Evolutionary conservation across 2,329 filamentous ascomycete genomes (phyloP).

Genomic region (Apiospora koreana): DNA sequence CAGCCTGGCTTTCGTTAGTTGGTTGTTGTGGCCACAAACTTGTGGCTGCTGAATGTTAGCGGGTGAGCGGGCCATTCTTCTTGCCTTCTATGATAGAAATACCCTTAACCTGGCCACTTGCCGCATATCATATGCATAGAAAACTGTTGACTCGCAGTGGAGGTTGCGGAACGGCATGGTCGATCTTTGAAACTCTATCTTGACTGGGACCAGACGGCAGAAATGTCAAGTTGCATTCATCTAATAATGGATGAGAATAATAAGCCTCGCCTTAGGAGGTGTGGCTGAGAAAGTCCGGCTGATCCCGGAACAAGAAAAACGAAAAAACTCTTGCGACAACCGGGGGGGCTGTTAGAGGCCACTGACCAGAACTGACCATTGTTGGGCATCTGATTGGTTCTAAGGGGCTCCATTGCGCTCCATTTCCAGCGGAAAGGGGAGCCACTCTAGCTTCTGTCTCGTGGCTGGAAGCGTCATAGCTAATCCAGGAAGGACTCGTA

Average conservation of each 20-base stretch:
- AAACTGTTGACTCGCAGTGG: constrained; percentile 5
- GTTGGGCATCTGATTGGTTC: neutral
- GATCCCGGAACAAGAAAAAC: constrained; percentile 2
- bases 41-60: neutral
- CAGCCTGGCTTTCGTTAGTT: neutral
- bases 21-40: neutral
- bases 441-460: constrained; percentile 2
- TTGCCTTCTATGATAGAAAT: neutral
- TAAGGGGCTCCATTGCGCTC: neutral
- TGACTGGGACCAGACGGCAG: constrained; percentile 1
- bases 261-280: neutral
- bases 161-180: constrained; percentile 1
- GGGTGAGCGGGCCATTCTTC: neutral
- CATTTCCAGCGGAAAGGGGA: constrained; percentile 3
- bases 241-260: neutral
- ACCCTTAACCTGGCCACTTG: neutral
- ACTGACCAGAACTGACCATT: constrained; percentile 2
- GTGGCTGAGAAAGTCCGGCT: constrained; percentile 2
- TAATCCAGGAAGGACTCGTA: neutral
- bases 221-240: neutral
- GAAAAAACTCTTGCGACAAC: neutral
- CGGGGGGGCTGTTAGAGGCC: neutral
- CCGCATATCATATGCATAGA: neutral
- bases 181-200: constrained; percentile 3
- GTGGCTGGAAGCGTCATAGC: constrained; percentile 13